Base-by-base conservation (phyloP, 345 rosid genomes). In the Schrenkiella parvula region DNA sequence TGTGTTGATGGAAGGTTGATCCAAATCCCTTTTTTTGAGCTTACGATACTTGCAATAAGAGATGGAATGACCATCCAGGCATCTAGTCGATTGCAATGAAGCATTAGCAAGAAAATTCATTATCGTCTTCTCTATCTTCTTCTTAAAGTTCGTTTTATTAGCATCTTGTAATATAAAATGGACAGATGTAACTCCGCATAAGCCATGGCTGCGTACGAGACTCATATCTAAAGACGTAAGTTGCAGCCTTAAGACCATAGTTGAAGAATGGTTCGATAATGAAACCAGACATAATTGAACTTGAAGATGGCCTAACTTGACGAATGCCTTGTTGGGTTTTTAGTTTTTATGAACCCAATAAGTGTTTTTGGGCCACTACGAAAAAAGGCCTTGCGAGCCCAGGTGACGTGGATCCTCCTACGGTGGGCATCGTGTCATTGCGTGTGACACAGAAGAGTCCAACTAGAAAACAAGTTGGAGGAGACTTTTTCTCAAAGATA, bases 361-460 rank as follows among this genome's bases (percentile, higher is more conserved):
- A 39, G 13, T 14, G 2, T 12, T 53, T 8, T 18, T 58, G 31
- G 47, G 64, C 12, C 11, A 37, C 5, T 21, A 38, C 3, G 21
- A 12, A 39, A 13, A n/a, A 14, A 37, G 59, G 59, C 34, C 11
- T 4, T 37, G 4, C 8, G 26, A 29, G 28, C 35, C 50, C 51
- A 37, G 14, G 8, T 22, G 56, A 32, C 34, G 46, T 69, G 64
- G 42, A 66, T 66, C 3, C 35, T 37, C 13, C 13, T 13, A 25
- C 26, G 70, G 37, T 66, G 57, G 61, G 38, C 51, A n/a, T 25
- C 61, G 26, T 37, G 64, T 57, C 48, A 43, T 43, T 11, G n/a
- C 23, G 53, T 32, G 25, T 66, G 70, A 35, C 47, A 50, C 46
- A 44, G 18, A 46, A 39, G 4, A 14, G 13, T 43, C 48, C 12